These are phyloP conservation scores for Pseudonitzschia multiseries DNA, from an alignment of 108 stramenopile species.

Conservation along the genomic window DNA sequence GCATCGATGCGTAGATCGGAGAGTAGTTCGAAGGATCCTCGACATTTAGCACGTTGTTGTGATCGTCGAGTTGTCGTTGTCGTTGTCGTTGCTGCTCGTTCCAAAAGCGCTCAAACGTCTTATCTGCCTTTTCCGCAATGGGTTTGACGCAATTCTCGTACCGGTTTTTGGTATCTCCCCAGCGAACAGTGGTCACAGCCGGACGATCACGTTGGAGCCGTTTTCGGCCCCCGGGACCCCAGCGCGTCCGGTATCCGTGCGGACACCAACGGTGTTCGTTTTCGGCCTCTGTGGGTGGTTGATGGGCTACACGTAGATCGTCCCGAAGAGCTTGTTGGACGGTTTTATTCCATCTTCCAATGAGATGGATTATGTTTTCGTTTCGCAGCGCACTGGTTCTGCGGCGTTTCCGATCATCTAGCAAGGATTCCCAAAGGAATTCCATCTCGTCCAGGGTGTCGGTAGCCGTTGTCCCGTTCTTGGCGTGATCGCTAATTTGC, in stretches of 20 bases:
- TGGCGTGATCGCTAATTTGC: neutral
- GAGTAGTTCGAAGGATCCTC: constrained; percentile 16
- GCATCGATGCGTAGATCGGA: constrained; percentile 41
- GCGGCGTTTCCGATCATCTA: constrained; percentile 5
- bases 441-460: no score
- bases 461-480: no score
- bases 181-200: no score
- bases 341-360: no score
- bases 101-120: neutral
- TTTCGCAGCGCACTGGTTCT: neutral
- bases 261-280: neutral
- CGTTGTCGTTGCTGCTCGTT: no score
- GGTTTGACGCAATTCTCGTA: neutral
- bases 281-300: no score
- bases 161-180: neutral
- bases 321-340: no score
- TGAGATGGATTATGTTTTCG: no score
- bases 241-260: neutral
- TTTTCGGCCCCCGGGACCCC: neutral
- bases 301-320: no score
- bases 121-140: neutral
- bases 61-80: no score
- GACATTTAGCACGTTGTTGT: no score
- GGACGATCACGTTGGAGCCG: neutral
- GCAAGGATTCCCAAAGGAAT: neutral